Conservation (phyloP, 2,329 filamentous ascomycete species). For the Pestalotiopsis fici region DNA sequence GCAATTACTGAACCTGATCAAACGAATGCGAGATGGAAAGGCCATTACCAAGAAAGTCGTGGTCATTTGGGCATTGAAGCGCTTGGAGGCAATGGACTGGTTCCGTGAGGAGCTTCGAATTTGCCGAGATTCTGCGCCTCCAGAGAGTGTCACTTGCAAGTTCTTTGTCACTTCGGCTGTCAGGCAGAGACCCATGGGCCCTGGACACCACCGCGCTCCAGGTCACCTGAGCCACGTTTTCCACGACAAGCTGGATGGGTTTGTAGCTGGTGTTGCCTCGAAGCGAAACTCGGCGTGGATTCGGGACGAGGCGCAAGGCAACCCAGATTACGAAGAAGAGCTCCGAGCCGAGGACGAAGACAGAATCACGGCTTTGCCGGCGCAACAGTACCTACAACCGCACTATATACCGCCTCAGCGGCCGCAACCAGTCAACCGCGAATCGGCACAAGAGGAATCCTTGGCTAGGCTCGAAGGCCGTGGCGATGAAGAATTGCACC, state of each 20-base stretch:
- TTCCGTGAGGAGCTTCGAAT: conserved; percentile 94
- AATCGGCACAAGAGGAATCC: conserved; percentile 44
- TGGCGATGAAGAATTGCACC: conserved; percentile 44
- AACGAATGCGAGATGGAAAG: conserved; percentile 92
- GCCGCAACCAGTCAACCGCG: conserved; percentile 29
- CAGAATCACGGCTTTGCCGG: conserved; percentile 78
- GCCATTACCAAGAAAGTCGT: conserved; percentile 89
- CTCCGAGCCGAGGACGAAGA: conserved; percentile 83
- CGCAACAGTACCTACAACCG: conserved; percentile 63
- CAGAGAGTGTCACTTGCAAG: conserved; percentile 86
- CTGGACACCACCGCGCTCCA: conserved; percentile 40
- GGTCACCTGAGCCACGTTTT: conserved; percentile 73
- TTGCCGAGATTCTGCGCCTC: conserved; percentile 85
- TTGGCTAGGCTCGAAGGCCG: conserved; percentile 51
- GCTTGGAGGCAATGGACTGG: conserved; percentile 94
- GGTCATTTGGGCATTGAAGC: conserved; percentile 91
- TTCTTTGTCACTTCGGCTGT: conserved; percentile 89
- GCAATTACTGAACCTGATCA: conserved; percentile 90
- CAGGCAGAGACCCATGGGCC: conserved; percentile 35
- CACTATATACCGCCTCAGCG: conserved; percentile 42
- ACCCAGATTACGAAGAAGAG: conserved; percentile 77
- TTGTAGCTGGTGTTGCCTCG: conserved; percentile 82
- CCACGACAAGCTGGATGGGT: conserved; percentile 85
- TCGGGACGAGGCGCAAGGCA: conserved; percentile 76
- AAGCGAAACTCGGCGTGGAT: conserved; percentile 87